A percentile compares a stretch with the other conserved stretches of the same genome.
These are phyloP conservation scores for Artemisia annua DNA, from an alignment of 129 eudicot genomes.

Conservation along the genomic window DNA sequence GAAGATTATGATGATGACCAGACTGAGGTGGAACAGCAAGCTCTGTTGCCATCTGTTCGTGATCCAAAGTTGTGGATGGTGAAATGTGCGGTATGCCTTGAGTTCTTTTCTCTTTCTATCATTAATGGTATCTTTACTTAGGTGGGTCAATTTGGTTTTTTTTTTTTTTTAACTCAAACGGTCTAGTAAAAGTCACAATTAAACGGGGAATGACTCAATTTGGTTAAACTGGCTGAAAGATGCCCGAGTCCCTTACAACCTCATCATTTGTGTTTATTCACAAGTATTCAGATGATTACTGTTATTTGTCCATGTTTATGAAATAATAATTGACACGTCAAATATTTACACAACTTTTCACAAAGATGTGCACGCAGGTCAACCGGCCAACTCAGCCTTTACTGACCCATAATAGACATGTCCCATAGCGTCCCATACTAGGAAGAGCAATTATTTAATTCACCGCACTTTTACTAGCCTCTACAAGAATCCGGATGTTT, in stretches of 20 bases:
- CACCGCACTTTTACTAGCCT: too few species aligned
- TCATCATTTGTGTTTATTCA: neutral
- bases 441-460: too few species aligned
- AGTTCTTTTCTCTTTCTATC: neutral
- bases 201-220: neutral
- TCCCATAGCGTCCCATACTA: too few species aligned
- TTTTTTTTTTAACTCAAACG: too few species aligned
- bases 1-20: constrained; percentile 92
- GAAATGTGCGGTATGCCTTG: constrained; percentile 86
- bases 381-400: neutral
- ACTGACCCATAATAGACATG: neutral
- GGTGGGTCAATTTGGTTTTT: too few species aligned
- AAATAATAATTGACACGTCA: neutral
- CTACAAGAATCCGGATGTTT: too few species aligned
- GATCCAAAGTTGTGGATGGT: constrained; percentile 99
- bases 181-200: too few species aligned
- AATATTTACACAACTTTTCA: neutral
- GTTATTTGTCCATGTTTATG: neutral
- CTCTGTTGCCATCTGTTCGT: constrained; percentile 94
- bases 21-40: constrained; percentile 97
- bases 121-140: neutral
- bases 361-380: neutral
- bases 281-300: neutral
- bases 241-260: neutral
- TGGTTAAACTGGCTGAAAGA: neutral